phyloP scores from a whole-genome alignment of 169 alveolate species.

The Plasmodium adleri region DNA sequence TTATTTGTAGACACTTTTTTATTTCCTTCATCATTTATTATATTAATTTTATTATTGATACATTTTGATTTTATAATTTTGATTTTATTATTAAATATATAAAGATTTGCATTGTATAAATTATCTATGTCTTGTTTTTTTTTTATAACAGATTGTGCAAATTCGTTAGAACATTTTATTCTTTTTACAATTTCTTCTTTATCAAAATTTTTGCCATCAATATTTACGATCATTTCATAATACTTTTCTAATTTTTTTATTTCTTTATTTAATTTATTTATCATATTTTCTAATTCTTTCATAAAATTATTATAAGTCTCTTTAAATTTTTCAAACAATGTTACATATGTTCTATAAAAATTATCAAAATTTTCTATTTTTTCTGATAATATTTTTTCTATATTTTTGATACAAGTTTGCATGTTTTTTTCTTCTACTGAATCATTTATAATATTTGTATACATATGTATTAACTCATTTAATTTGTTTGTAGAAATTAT shows the following conservation, averaged over 20 bases:
- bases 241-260: slow-evolving; percentile 49
- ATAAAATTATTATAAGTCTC: not conserved
- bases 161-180: slow-evolving; percentile 13
- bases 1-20: slow-evolving; percentile 5
- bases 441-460: slow-evolving; percentile 1
- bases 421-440: not conserved
- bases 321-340: slow-evolving; percentile 10
- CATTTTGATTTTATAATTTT: slow-evolving; percentile 1
- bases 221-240: slow-evolving; percentile 23
- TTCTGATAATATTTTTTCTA: slow-evolving; percentile 16
- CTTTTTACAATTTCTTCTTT: not conserved
- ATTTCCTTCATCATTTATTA: not conserved
- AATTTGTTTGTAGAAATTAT: slow-evolving; percentile 8
- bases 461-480: slow-evolving; percentile 14
- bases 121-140: slow-evolving; percentile 36
- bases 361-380: slow-evolving; percentile 1
- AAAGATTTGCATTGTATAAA: slow-evolving; percentile 19
- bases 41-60: not conserved
- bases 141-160: slow-evolving; percentile 9
- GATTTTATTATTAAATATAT: slow-evolving; percentile 51
- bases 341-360: not conserved
- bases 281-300: slow-evolving; percentile 25
- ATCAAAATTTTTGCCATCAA: slow-evolving; percentile 27
- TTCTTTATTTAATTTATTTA: slow-evolving; percentile 24
- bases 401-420: not conserved